These are phyloP conservation scores for Acanthamoeba sp. DNA, from an alignment of 208 protist species.

Conservation along the genomic window DNA sequence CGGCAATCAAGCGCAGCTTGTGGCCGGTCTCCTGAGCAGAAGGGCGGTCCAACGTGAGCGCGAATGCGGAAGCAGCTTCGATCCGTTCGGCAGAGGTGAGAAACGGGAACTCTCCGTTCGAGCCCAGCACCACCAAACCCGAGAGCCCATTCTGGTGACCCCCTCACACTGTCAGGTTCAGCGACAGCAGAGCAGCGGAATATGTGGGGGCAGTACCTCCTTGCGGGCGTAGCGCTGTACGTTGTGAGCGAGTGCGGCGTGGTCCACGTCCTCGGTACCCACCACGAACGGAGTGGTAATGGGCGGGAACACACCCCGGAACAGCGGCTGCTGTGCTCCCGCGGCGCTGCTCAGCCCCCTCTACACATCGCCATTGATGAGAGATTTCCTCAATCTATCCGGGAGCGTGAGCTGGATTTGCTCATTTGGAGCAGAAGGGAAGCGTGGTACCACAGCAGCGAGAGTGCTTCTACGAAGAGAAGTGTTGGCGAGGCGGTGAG, in stretches of 20 bases:
- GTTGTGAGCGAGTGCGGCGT: constrained; percentile 20
- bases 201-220: background rate
- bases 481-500: background rate
- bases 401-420: no score
- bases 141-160: background rate
- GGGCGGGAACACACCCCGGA: constrained; percentile 53
- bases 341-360: background rate
- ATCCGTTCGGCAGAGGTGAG: constrained; percentile 6
- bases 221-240: constrained; percentile 32
- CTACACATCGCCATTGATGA: background rate
- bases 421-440: background rate
- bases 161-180: background rate
- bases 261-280: constrained; percentile 47
- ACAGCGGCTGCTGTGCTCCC: background rate
- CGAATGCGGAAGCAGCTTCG: background rate
- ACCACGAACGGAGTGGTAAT: constrained; percentile 55
- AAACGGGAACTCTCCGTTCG: constrained; percentile 64
- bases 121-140: constrained; percentile 52
- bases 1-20: constrained; percentile 26
- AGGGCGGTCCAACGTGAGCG: background rate
- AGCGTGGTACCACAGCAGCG: background rate
- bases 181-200: background rate
- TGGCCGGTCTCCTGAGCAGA: background rate
- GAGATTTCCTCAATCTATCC: no score
- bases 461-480: background rate